Percentiles rank a stretch among this genome's conserved stretches.
These are phyloP conservation scores for Guillardia theta DNA, from an alignment of 78 protist species.

Conservation along the genomic window DNA sequence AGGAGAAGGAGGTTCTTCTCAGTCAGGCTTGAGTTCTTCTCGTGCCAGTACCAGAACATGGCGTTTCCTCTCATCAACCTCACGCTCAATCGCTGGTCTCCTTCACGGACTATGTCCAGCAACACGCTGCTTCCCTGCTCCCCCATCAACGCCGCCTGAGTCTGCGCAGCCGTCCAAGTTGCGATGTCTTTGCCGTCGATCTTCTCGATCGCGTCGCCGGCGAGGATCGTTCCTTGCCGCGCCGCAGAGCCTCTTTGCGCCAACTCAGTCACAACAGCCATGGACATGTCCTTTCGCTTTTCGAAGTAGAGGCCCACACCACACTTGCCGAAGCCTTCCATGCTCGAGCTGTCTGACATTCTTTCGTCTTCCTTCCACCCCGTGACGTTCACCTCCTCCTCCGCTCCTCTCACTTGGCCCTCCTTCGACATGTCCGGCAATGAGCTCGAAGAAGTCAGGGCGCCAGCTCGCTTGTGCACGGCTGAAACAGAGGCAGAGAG, in stretches of 20 bases:
- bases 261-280: background rate
- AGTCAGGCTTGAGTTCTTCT: no score
- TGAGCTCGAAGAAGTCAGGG: no score
- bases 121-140: background rate
- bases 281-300: background rate
- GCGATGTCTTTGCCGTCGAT: background rate
- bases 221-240: background rate
- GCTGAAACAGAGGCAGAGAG: no score
- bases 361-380: no score
- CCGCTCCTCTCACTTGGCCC: no score
- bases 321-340: background rate
- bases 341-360: no score
- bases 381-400: no score
- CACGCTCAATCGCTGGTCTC: background rate
- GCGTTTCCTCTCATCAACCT: background rate
- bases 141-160: background rate
- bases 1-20: no score
- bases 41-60: background rate
- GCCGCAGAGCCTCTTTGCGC: background rate
- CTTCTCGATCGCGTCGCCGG: background rate
- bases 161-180: background rate
- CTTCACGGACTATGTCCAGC: background rate
- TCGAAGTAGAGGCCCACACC: background rate
- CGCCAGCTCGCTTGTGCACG: no score
- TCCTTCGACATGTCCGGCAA: no score